phyloP scores from a whole-genome alignment of 2,329 filamentous ascomycete genomes.

The Colletotrichum graminicola region DNA sequence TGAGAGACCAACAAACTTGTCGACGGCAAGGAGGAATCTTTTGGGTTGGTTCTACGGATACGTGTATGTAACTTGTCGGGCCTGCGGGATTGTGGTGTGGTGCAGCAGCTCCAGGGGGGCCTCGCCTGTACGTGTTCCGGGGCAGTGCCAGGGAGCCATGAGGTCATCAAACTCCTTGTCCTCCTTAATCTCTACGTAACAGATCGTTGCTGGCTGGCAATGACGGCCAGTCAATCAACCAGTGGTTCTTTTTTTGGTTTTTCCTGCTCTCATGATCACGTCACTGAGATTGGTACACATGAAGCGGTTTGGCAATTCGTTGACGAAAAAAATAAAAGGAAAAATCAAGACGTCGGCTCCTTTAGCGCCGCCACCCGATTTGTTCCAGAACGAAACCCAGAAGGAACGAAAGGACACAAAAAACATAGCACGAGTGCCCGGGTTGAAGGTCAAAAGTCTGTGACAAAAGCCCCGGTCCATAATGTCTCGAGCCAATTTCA shows the following conservation, averaged over 20 bases:
- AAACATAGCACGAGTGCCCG: slow-evolving; percentile 16
- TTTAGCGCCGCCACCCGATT: slow-evolving; percentile 20
- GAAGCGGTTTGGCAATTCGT: neutral
- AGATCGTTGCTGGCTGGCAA: slow-evolving; percentile 27
- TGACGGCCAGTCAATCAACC: neutral
- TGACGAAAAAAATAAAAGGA: neutral
- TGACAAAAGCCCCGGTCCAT: neutral
- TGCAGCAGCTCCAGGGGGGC: slow-evolving; percentile 23
- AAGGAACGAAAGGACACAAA: neutral
- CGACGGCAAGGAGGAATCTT: slow-evolving; percentile 1
- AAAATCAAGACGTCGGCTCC: neutral
- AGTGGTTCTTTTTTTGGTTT: neutral
- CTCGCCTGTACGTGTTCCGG: slow-evolving; percentile 8
- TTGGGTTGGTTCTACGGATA: neutral
- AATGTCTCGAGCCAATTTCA: neutral
- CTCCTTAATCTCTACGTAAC: slow-evolving; percentile 40
- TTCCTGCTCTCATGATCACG: neutral
- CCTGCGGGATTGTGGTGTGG: no score
- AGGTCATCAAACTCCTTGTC: slow-evolving; percentile 37
- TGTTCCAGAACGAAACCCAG: slow-evolving; percentile 25
- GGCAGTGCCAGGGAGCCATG: slow-evolving; percentile 28
- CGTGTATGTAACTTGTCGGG: neutral
- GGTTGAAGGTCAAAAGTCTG: neutral
- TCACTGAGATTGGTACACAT: neutral
- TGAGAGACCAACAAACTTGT: slow-evolving; percentile 1